These are phyloP conservation scores for Spergularia marina DNA, from an alignment of 148 eudicot genomes.

Conservation along the genomic window DNA sequence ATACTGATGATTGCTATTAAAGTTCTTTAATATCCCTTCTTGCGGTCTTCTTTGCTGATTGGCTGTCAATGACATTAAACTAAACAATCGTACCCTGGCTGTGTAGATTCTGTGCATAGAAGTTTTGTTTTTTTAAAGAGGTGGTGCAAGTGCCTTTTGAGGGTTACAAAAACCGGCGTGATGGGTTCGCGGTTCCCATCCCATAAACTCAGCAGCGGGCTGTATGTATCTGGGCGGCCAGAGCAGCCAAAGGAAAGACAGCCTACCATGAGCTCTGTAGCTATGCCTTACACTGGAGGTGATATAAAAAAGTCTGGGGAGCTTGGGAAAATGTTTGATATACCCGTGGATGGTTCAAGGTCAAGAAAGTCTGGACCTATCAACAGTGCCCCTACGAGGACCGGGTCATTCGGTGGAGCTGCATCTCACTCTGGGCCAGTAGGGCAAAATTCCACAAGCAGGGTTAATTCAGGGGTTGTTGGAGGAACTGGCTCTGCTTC, in stretches of 20 bases:
- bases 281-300: conserved; percentile 95
- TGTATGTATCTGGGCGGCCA: conserved; percentile 85
- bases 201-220: conserved; percentile 91
- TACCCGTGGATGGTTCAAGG: conserved; percentile 66
- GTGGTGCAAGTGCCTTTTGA: conserved; percentile 26
- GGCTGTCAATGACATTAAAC: conserved; percentile 2
- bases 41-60: neutral
- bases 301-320: conserved; percentile 94
- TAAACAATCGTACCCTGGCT: conserved; percentile 23
- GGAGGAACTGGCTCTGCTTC: conserved; percentile 58
- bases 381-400: conserved; percentile 61
- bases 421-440: conserved; percentile 89
- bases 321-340: conserved; percentile 93
- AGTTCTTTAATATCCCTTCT: neutral
- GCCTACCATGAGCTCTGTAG: conserved; percentile 87
- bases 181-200: conserved; percentile 93
- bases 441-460: conserved; percentile 45
- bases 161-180: conserved; percentile 23
- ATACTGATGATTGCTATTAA: conserved; percentile 7
- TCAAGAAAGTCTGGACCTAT: conserved; percentile 85
- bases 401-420: conserved; percentile 76
- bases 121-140: conserved; percentile 2
- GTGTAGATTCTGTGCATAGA: conserved; percentile 21
- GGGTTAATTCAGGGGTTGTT: conserved; percentile 49
- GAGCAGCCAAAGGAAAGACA: conserved; percentile 92